Evolutionary conservation across 768 basidiomycete genomes (phyloP), one percentile per base, ranked within the genome.

Genomic region (Cubamyces lactineus): DNA sequence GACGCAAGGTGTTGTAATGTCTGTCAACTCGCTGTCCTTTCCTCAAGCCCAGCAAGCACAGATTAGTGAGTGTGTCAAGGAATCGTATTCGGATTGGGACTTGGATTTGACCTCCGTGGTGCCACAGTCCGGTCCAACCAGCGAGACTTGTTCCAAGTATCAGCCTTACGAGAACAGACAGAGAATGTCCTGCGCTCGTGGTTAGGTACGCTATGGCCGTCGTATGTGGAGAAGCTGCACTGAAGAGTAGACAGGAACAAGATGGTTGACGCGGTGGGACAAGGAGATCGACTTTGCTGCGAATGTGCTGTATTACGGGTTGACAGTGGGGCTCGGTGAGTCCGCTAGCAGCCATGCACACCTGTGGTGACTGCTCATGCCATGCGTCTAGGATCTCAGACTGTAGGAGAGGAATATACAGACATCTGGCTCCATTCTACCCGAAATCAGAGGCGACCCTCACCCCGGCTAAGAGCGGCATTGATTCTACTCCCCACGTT

Each of bases 391-490:
- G 92, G 87, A 16, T 82, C 81, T 11, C 92, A 94, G 73, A 93
- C 89, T 4, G 79, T 94, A 0, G 93, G 93, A n/a, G 93, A 95
- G 73, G 93, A 95, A 70, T 95, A 95, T 68, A 93, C 91, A 0
- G 88, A 89, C 68, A 86, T 90, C 38, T 91, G 92, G 89, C 85
- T 87, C 65, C 84, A 86, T 59, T 84, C 87, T 12, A 70, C 77
- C 2, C 74, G 72, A 28, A 76, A 73, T 0, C 66, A 72, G 34
- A 66, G 73, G 4, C 80, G 80, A 21, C 88, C 86, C 2, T 77
- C 85, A 15, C 72, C 66, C 21, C 69, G 69, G 52, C 69, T 77
- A 9, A 83, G 88, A 21, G 71, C 79, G 16, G 78, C 80, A 2
- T 78, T 92, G 12, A 78, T 92, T 60, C 74, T 92, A n/a, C 76